Evolutionary conservation across 805 yeast genomes (phyloP), one percentile per base, ranked within the genome.

Genomic region (Hanseniaspora lachancei): DNA sequence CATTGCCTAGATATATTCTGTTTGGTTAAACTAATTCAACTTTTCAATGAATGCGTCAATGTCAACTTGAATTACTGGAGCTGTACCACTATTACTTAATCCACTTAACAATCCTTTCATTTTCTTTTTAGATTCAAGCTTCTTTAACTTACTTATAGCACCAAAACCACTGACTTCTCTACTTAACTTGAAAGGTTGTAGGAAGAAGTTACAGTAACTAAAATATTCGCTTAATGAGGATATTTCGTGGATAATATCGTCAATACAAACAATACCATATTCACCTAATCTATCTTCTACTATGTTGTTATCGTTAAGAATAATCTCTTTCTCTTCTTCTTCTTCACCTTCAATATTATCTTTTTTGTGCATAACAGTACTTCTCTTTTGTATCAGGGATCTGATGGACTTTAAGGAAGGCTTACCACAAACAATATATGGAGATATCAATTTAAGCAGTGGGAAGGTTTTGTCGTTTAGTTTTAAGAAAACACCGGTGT

Each of bases 341-440:
- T 65, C 62, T 5, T 67, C 64, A 32, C 48, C 51, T 39, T 44
- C 55, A 29, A 46, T 38, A 46, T 39, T 36, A 5, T 42, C 23
- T 40, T 62, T 60, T 18, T 64, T 64, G 42, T 70, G 66, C 56
- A 70, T 64, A 39, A 82, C 76, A 49, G 78, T 77, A 23, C 87
- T 85, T 76, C 93, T 81, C 70, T 85, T 86, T 68, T 83, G 91
- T 63, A 86, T 74, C 57, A 86, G 70, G 58, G 81, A 77, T 71
- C 93, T 80, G 55, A 85, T 79, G 2, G 89, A 80, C 24, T 78
- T 73, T 63, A 84, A 70, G n/a, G 87, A 79, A 57, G 95, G 95
- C 58, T 73, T 73, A 46, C 95, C 95, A 60, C 81, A 73, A 50
- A 84, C 83, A 50, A 84, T 74, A 64, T 84, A 85, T 51, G 93